A percentile compares a stretch with the other conserved stretches of the same genome.
Conservation (phyloP, 495 filamentous ascomycete species). For the Melanomma pulvis-pyrius region DNA sequence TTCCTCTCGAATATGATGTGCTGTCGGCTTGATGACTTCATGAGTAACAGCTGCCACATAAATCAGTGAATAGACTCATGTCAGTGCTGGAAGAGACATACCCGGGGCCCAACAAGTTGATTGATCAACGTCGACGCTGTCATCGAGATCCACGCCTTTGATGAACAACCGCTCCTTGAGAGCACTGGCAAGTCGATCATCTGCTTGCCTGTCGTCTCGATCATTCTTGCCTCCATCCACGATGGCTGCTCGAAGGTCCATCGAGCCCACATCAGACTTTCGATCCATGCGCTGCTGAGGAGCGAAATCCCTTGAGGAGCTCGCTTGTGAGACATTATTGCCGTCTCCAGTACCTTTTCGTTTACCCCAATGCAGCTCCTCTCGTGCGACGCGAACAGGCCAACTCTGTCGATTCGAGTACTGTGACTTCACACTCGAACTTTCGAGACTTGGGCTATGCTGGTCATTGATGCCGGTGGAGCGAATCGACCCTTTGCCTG, state of each 20-base stretch:
- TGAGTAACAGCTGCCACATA: constrained; percentile 54
- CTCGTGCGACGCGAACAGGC: constrained; percentile 2
- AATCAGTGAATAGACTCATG: background rate
- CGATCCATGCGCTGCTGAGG: background rate
- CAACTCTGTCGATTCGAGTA: background rate
- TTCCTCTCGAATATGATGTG: constrained; percentile 56
- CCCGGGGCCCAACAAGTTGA: constrained; percentile 37
- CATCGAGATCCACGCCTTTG: constrained; percentile 34
- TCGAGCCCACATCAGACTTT: background rate
- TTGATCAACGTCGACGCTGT: constrained; percentile 39
- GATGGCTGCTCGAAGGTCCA: background rate
- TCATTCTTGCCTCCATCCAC: background rate
- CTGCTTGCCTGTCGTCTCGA: background rate
- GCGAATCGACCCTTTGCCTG: background rate
- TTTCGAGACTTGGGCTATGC: background rate
- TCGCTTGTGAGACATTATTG: background rate
- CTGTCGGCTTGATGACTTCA: constrained; percentile 51
- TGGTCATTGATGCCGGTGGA: background rate
- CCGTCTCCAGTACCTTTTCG: background rate
- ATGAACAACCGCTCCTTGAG: constrained; percentile 1
- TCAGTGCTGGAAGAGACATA: constrained; percentile 12
- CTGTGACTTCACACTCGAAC: background rate
- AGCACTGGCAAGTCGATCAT: background rate
- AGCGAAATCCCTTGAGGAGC: background rate
- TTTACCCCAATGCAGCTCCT: background rate